Evolutionary conservation across 805 yeast genomes (phyloP), one percentile per base, ranked within the genome.

Genomic region (Saturnispora galanensis): DNA sequence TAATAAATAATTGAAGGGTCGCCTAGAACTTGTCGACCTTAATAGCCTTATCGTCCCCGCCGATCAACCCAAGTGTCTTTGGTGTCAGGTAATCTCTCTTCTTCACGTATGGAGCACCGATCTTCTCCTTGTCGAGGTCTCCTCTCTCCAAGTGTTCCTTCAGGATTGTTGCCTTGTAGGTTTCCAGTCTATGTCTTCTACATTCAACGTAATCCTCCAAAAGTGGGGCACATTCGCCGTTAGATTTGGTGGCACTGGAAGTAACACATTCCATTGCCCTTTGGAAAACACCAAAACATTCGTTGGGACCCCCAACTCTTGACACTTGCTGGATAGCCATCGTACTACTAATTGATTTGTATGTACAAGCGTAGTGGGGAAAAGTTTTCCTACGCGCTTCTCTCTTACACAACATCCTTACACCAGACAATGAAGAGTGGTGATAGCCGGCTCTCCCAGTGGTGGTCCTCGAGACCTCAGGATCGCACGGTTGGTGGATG

Each of bases 61-160:
- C 60, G 11, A 62, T 60, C 45, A 65, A 52, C 28, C 69, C 69
- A 41, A 65, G 50, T 7, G 66, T 61, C 50, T 64, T 64, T 41
- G 68, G 65, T n/a, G 69, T 65, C 37, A 65, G 49, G 42, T 56
- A 61, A 44, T 59, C 63, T 57, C 67, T 60, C 56, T 60, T 59
- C 50, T 60, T 63, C 33, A 65, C 66, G 41, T 50, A 65, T n/a
- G 69, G 69, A 29, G 67, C 67, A 38, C 69, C 69, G 17, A 63
- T 44, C 28, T 55, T 56, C 38, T 62, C 66, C 33, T 40, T 41
- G 21, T 59, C 52, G 41, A 58, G 45, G 13, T 55, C 50, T 38
- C 60, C 63, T 40, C 48, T 50, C 30, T 58, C 54, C 32, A 63
- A 41, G 34, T 63, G 66, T 41, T 61, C 57, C 46, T 61, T 51